phyloP scores from a whole-genome alignment of 176 grass and related monocot species.

The Dendrocalamus sinicus region DNA sequence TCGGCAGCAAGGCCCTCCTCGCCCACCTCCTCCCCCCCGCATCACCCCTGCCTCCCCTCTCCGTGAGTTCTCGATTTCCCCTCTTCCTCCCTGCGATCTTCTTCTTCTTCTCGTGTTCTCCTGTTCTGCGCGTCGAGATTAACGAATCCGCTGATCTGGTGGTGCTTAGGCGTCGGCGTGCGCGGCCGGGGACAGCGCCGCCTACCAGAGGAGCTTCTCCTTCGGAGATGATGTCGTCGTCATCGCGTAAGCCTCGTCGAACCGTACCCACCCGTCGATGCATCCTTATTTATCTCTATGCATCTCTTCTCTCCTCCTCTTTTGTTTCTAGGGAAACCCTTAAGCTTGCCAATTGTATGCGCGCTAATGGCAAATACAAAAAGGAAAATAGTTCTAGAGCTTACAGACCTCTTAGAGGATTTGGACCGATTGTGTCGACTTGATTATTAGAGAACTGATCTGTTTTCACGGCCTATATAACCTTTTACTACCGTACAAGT shows the following conservation, averaged over 20 bases:
- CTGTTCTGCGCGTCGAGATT: too few relatives aligned
- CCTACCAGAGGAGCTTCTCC: constrained; percentile 71
- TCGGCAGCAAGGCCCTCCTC: constrained; percentile 79
- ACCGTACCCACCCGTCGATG: not conserved
- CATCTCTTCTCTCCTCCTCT: too few relatives aligned
- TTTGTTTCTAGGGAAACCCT: too few relatives aligned
- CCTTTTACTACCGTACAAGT: too few relatives aligned
- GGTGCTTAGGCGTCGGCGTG: constrained; percentile 68
- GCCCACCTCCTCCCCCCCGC: constrained; percentile 70
- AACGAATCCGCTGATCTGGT: not conserved
- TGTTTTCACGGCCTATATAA: too few relatives aligned
- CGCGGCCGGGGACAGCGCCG: constrained; percentile 91
- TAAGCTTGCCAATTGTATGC: too few relatives aligned
- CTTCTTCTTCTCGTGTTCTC: not conserved
- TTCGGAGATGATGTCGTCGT: constrained; percentile 88
- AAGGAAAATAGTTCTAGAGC: too few relatives aligned
- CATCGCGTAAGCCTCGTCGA: constrained; percentile 66
- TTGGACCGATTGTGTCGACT: too few relatives aligned
- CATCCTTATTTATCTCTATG: too few relatives aligned
- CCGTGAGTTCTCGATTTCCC: constrained; percentile 10
- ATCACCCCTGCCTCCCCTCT: not conserved
- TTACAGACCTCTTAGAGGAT: too few relatives aligned
- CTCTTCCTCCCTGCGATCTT: constrained; percentile 2
- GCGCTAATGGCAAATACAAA: too few relatives aligned
- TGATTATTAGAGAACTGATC: too few relatives aligned